Conservation (phyloP, 2,329 filamentous ascomycete genomes). For the Fusarium bactridioides region DNA sequence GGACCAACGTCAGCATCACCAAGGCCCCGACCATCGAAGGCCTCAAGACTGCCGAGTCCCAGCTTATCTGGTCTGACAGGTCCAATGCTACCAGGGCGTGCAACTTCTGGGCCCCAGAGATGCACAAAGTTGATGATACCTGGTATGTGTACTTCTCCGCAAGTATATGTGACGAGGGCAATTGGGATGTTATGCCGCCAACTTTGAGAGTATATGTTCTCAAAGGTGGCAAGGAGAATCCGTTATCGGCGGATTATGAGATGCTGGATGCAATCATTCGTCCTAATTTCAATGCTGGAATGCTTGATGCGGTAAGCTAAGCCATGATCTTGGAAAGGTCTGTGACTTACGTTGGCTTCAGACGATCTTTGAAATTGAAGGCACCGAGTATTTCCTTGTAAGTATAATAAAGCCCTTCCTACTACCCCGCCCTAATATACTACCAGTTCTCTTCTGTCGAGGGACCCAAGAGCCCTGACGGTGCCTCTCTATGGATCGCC, state of each 20-base stretch:
- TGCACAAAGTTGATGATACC: background rate
- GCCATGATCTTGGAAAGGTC: accelerated
- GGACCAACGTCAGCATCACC: background rate
- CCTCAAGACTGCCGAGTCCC: background rate
- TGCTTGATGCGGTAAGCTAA: background rate
- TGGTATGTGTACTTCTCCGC: background rate
- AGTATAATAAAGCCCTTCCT: accelerated
- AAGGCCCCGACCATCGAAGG: background rate
- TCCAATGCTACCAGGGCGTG: background rate
- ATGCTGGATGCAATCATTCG: background rate
- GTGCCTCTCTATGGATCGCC: background rate
- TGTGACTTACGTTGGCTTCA: background rate
- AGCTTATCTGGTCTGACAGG: background rate
- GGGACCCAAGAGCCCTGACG: background rate
- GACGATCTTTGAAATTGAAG: background rate
- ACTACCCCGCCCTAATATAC: accelerated
- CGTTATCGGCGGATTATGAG: background rate
- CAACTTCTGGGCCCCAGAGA: background rate
- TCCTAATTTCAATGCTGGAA: background rate
- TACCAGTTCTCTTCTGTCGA: background rate
- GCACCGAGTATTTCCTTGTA: background rate
- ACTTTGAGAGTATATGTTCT: background rate
- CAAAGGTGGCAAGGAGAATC: background rate
- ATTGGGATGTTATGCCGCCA: background rate
- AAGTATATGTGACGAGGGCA: background rate